Percentiles rank a stretch among this genome's conserved stretches.
phyloP scores from a whole-genome alignment of 2,329 filamentous ascomycete species.

The Aspergillus costaricaensis region DNA sequence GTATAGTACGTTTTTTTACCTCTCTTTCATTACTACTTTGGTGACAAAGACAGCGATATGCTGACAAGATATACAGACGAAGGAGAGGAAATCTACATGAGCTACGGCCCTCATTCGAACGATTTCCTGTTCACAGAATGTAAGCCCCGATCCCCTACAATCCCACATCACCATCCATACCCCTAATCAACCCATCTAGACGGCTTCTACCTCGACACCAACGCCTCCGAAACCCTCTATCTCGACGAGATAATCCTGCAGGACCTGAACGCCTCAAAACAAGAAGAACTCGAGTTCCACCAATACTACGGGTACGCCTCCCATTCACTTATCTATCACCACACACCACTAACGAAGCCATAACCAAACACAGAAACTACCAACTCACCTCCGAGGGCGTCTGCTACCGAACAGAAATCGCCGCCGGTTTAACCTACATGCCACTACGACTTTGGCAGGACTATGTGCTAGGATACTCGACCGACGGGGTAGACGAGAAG shows the following conservation, averaged over 20 bases:
- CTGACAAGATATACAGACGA: constrained; percentile 24
- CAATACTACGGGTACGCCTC: constrained; percentile 42
- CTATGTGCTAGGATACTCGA: constrained; percentile 42
- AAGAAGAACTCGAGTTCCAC: constrained; percentile 37
- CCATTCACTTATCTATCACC: no score
- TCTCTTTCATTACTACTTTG: no score
- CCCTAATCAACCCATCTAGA: constrained; percentile 28
- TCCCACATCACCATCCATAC: no score
- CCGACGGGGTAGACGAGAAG: constrained; percentile 30
- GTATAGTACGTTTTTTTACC: constrained; percentile 29
- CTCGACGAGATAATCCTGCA: constrained; percentile 46
- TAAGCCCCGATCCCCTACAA: constrained; percentile 22
- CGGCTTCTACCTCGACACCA: constrained; percentile 45
- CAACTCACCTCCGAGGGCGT: constrained; percentile 40
- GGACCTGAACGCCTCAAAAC: constrained; percentile 31
- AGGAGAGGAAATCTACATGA: constrained; percentile 48
- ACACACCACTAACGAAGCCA: no score
- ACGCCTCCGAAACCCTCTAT: constrained; percentile 43
- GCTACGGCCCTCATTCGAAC: constrained; percentile 47
- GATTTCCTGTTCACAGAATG: constrained; percentile 48
- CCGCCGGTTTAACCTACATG: constrained; percentile 44
- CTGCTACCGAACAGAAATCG: constrained; percentile 48
- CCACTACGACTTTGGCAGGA: constrained; percentile 40
- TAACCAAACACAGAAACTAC: constrained; percentile 39
- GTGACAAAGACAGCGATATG: neutral